Evolutionary conservation across 1,139 yeast genomes (phyloP).

Genomic region (Kodamaea arcana): DNA sequence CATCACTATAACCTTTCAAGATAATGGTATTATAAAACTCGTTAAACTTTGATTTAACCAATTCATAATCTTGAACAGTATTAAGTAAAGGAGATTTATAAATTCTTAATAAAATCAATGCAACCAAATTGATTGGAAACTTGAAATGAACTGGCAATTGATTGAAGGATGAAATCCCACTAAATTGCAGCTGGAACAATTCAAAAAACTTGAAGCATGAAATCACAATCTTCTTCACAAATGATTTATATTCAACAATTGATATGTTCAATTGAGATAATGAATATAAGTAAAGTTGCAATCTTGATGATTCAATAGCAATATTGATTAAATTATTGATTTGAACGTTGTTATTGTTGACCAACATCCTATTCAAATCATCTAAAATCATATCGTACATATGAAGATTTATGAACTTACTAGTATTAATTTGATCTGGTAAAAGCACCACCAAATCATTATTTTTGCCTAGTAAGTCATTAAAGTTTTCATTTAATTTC

Average conservation of each 20-base stretch:
- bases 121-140: slow-evolving; percentile 35
- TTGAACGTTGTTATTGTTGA: slow-evolving; percentile 12
- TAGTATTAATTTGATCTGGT: slow-evolving; percentile 21
- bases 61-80: slow-evolving; percentile 26
- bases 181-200: slow-evolving; percentile 21
- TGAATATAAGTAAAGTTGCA: slow-evolving; percentile 38
- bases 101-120: slow-evolving; percentile 30
- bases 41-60: slow-evolving; percentile 28
- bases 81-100: slow-evolving; percentile 36
- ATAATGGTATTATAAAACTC: slow-evolving; percentile 22
- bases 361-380: slow-evolving; percentile 22
- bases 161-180: slow-evolving; percentile 20
- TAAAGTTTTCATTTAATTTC: slow-evolving; percentile 40
- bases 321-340: slow-evolving; percentile 27
- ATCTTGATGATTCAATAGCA: slow-evolving; percentile 36
- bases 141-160: slow-evolving; percentile 41
- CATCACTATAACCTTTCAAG: slow-evolving; percentile 13
- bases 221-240: slow-evolving; percentile 26
- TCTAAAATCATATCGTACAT: slow-evolving; percentile 43
- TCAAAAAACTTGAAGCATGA: slow-evolving; percentile 29
- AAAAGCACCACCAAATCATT: slow-evolving; percentile 12
- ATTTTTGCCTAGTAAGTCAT: slow-evolving; percentile 22
- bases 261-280: slow-evolving; percentile 30
- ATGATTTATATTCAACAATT: slow-evolving; percentile 26
- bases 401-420: slow-evolving; percentile 35